These are phyloP conservation scores for Botrytis tulipae DNA, from an alignment of 2,329 filamentous ascomycete species.

Conservation along the genomic window DNA sequence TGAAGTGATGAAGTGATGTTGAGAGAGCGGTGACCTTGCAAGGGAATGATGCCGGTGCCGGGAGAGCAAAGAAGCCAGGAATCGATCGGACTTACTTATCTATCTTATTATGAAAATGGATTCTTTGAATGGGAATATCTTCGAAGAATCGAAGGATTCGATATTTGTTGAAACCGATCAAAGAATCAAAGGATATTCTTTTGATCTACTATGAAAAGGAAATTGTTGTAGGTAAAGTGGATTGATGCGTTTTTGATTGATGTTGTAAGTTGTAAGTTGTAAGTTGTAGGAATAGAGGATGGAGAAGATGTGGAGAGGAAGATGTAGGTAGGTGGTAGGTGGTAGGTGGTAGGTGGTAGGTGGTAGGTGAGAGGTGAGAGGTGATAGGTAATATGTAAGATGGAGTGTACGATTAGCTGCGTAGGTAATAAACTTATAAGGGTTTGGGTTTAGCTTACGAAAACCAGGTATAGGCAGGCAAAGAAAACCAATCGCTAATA, in stretches of 20 bases:
- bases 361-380: too few species aligned
- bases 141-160: constrained; percentile 6
- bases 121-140: not conserved
- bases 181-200: not conserved
- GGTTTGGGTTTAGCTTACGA: not conserved
- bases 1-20: not conserved
- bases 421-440: not conserved
- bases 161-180: not conserved
- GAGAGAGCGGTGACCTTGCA: not conserved
- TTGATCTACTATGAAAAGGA: not conserved
- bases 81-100: not conserved
- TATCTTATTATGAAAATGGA: not conserved
- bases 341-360: not conserved
- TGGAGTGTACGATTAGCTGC: not conserved
- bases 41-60: not conserved
- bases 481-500: not conserved
- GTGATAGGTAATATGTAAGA: not conserved
- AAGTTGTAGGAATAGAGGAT: not conserved
- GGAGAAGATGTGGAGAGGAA: not conserved
- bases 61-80: not conserved
- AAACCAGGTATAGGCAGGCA: not conserved
- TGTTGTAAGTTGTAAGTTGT: not conserved
- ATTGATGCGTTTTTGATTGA: not conserved
- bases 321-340: not conserved
- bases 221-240: not conserved